Evolutionary conservation across 2,329 filamentous ascomycete genomes (phyloP).

Genomic region (Neopestalotiopsis sp.): DNA sequence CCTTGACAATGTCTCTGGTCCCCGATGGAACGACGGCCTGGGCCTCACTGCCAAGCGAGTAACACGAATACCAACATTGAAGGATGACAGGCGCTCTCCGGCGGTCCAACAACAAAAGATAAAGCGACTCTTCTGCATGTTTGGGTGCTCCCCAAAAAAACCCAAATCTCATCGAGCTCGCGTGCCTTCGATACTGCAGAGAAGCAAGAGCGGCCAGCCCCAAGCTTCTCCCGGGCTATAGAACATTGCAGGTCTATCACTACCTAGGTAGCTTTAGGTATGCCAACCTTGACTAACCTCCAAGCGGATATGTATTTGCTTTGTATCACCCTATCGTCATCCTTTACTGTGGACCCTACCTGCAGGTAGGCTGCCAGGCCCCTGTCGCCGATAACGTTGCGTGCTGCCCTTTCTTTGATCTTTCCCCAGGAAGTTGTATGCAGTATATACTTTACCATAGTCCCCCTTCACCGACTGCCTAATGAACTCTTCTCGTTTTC

Average conservation of each 20-base stretch:
- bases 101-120: background rate
- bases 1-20: conserved; percentile 4
- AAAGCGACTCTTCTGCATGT: background rate
- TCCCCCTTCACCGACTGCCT: conserved; percentile 5
- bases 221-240: background rate
- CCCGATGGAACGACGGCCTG: background rate
- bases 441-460: background rate
- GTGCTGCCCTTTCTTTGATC: conserved; percentile 9
- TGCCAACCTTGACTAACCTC: conserved; percentile 4
- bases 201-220: background rate
- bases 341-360: conserved; percentile 16
- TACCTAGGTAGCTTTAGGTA: background rate
- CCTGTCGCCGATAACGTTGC: conserved; percentile 1
- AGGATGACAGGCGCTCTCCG: background rate
- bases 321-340: conserved; percentile 12
- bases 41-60: background rate
- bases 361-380: conserved; percentile 2
- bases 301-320: conserved; percentile 8
- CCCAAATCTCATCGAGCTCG: background rate
- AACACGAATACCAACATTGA: conserved; percentile 11
- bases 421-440: conserved; percentile 2
- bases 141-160: background rate
- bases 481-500: background rate
- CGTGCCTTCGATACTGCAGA: background rate
- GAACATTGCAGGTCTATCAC: background rate